Conservation (phyloP, 441 rosid species). For the Monsonia emarginata region DNA sequence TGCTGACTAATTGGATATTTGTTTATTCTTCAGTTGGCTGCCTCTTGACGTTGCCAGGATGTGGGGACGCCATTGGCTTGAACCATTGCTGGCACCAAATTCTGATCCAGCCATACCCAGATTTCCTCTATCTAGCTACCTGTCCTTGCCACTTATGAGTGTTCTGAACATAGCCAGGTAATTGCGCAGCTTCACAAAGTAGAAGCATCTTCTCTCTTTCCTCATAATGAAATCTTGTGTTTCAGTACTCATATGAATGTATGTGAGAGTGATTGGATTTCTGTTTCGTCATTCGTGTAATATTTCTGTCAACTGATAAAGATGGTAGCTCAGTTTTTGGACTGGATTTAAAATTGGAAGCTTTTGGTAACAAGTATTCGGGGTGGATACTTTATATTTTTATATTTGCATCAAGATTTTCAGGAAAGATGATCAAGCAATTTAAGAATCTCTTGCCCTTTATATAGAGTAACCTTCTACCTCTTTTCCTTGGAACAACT, state of each 20-base stretch:
- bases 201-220: background rate
- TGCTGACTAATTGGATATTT: background rate
- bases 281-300: background rate
- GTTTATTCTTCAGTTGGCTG: conserved; percentile 50
- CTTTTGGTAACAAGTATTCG: background rate
- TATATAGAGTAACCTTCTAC: background rate
- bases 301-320: background rate
- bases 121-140: conserved; percentile 68
- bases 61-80: conserved; percentile 99
- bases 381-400: background rate
- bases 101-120: conserved; percentile 55
- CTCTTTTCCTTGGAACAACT: background rate
- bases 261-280: background rate
- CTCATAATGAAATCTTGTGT: background rate
- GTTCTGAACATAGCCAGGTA: conserved; percentile 90
- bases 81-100: conserved; percentile 59
- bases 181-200: background rate
- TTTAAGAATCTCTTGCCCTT: no score
- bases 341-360: no score
- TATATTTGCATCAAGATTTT: background rate
- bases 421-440: background rate
- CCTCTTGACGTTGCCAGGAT: conserved; percentile 91
- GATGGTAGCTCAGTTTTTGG: background rate
- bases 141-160: conserved; percentile 78
- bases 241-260: background rate